phyloP scores from a whole-genome alignment of 208 protist species.

The Leishmania turanica region DNA sequence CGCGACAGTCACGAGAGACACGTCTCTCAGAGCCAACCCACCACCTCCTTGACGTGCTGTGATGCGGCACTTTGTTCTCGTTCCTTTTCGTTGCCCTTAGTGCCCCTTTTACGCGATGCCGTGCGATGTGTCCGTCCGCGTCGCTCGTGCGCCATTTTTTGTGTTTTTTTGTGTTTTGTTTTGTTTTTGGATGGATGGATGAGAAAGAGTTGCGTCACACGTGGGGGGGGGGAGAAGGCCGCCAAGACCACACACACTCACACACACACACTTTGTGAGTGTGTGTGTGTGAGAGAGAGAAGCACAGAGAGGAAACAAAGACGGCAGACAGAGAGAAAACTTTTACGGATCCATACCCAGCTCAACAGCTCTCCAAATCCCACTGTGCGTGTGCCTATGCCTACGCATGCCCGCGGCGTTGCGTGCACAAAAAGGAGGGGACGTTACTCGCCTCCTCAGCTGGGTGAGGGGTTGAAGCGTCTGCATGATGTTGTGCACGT shows the following conservation, averaged over 20 bases:
- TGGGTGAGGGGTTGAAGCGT: neutral
- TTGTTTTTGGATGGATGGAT: neutral
- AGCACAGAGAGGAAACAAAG: neutral
- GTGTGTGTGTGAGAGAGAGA: neutral
- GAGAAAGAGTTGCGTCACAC: neutral
- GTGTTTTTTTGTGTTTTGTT: neutral
- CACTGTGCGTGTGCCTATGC: neutral
- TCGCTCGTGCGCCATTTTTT: neutral
- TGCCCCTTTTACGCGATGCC: neutral
- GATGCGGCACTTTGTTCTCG: conserved; percentile 7
- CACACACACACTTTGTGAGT: neutral
- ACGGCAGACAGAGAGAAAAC: neutral
- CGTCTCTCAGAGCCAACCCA: neutral
- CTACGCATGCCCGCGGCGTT: neutral
- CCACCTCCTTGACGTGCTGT: neutral
- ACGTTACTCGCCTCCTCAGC: neutral
- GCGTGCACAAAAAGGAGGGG: neutral
- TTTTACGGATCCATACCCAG: neutral
- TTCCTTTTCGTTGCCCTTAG: neutral
- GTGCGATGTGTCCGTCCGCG: neutral
- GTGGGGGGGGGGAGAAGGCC: neutral
- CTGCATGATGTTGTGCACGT: neutral
- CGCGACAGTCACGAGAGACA: neutral
- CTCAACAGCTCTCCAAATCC: neutral
- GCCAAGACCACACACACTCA: too few species aligned